Conservation (phyloP, 768 basidiomycete genomes). For the Tricholoma furcatifolium region DNA sequence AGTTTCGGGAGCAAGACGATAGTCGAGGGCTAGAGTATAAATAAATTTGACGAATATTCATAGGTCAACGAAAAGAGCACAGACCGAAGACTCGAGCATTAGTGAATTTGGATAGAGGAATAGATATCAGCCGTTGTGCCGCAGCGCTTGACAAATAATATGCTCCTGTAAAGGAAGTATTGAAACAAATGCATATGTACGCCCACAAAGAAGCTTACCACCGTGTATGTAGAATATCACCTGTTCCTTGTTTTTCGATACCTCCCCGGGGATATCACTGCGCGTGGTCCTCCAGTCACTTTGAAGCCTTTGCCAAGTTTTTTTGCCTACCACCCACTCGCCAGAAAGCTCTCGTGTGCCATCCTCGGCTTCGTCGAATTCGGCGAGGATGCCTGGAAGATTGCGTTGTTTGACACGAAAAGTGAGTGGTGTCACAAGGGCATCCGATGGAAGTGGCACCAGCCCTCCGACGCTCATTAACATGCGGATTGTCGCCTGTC, state of each 20-base stretch:
- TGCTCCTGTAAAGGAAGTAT: constrained; percentile 53
- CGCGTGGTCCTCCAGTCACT: constrained; percentile 68
- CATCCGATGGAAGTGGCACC: constrained; percentile 87
- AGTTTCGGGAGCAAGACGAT: constrained; percentile 94
- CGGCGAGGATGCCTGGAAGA: constrained; percentile 76
- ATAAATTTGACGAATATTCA: constrained; percentile 1
- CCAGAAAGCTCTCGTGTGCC: constrained; percentile 83
- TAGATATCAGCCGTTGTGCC: constrained; percentile 86
- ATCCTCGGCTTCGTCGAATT: constrained; percentile 71
- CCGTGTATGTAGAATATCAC: constrained; percentile 95
- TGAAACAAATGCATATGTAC: not conserved
- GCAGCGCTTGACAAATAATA: constrained; percentile 93
- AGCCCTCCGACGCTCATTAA: constrained; percentile 80
- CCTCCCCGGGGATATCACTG: constrained; percentile 16
- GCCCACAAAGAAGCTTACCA: constrained; percentile 45
- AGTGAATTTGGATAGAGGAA: constrained; percentile 85
- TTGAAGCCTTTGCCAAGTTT: constrained; percentile 86
- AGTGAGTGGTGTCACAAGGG: constrained; percentile 91
- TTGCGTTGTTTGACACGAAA: constrained; percentile 75
- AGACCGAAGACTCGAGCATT: constrained; percentile 83
- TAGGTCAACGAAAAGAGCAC: constrained; percentile 11
- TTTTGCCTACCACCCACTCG: constrained; percentile 96
- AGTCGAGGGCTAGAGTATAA: constrained; percentile 72
- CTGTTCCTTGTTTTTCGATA: constrained; percentile 56
- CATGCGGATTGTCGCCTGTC: constrained; percentile 49